A percentile compares a stretch with the other conserved stretches of the same genome.
These are phyloP conservation scores for Starmerella sp. DNA, from an alignment of 805 yeast genomes.

Conservation along the genomic window DNA sequence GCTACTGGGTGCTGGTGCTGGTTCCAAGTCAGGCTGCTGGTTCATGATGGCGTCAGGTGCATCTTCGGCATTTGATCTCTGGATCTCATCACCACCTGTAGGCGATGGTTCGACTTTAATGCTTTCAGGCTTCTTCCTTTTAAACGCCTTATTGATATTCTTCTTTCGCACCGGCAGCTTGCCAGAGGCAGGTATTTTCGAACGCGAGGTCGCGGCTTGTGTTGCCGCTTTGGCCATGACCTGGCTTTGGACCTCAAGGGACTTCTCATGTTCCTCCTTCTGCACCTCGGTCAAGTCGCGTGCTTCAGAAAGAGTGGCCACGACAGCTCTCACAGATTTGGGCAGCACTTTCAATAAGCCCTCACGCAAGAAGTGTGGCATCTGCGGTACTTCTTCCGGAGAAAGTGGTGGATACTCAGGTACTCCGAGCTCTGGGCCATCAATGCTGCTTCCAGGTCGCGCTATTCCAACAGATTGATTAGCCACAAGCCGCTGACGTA, in stretches of 20 bases:
- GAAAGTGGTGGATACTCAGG: slow-evolving; percentile 77
- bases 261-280: neutral
- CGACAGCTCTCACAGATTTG: neutral
- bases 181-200: slow-evolving; percentile 18
- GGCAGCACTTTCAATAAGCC: slow-evolving; percentile 2
- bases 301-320: neutral
- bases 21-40: neutral
- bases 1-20: neutral
- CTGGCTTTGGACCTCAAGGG: neutral
- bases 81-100: too few relatives aligned
- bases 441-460: neutral
- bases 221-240: slow-evolving; percentile 2
- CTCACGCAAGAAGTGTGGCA: slow-evolving; percentile 10
- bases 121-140: slow-evolving; percentile 8
- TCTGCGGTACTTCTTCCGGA: neutral
- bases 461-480: slow-evolving; percentile 11
- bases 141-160: slow-evolving; percentile 22
- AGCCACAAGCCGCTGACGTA: slow-evolving; percentile 39
- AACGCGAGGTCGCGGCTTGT: slow-evolving; percentile 7
- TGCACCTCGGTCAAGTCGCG: neutral
- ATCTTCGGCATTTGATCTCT: too few relatives aligned
- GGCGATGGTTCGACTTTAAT: neutral
- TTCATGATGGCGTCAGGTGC: neutral
- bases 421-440: slow-evolving; percentile 1
- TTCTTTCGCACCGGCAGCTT: slow-evolving; percentile 44